Base-by-base conservation (phyloP, 2,329 filamentous ascomycete genomes). In the Penicillium sp. region DNA sequence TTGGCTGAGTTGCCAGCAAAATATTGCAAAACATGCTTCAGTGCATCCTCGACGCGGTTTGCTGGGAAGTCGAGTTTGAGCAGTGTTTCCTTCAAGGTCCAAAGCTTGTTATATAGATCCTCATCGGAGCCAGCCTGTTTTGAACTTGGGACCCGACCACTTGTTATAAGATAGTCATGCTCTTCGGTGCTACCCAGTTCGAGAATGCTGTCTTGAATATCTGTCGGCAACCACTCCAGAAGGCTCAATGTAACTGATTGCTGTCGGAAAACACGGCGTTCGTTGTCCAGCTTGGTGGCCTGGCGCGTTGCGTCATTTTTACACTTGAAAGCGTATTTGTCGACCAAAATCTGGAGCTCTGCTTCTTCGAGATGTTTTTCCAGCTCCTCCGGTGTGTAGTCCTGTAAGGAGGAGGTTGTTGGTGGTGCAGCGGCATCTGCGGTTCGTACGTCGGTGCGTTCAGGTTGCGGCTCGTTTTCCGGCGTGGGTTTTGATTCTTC, bases 341-440 rank as follows among this genome's bases (percentile, higher is more conserved):
- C 91, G 15, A 97, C 84, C 6, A 96, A 73, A 21, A 87, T 72
- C 67, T 97, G 90, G 33, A 98, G 75, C 61, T 95, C 88, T n/a
- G 88, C 85, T 61, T 89, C 85, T 66, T 96, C 88, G 15, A 97
- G 78, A 61, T 95, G 88, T 55, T 75, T 83, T 64, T 96, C 93
- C 45, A 96, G 85, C 66, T 97, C 88, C 64, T 96, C 91, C 1
- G 91, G 85, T 43, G 81, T 88, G 56, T 91, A 71, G 26, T 79
- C 72, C 48, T 80, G 72, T 45, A 76, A 64, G 41, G 73, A 68
- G 48, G 64, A 56, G 15, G 58, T 51, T 6, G 55, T 48, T 41
- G 55, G 50, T 49, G 53, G 48, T 45, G 51, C 45, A 49, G 53
- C 33, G 53, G 53, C 38, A 52, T 29, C 39, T 51, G 51, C 33